Conservation (phyloP, 176 grass and related monocot genomes). For the Musa itinerans region DNA sequence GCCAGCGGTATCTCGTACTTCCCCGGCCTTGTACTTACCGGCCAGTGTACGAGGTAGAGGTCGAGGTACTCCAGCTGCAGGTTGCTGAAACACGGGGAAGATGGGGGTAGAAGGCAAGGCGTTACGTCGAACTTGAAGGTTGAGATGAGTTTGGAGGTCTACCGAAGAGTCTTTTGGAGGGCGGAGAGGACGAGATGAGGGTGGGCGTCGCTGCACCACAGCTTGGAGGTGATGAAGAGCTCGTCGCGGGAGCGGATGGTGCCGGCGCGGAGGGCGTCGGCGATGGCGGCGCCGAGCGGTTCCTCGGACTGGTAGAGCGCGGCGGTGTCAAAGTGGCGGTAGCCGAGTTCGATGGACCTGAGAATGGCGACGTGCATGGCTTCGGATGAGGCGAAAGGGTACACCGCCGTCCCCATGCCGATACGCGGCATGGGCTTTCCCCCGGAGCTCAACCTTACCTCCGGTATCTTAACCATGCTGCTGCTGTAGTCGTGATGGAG, state of each 20-base stretch:
- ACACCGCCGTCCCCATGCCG: constrained; percentile 51
- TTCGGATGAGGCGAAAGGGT: constrained; percentile 25
- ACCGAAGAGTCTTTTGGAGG: constrained; percentile 37
- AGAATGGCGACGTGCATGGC: constrained; percentile 29
- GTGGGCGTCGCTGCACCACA: constrained; percentile 52
- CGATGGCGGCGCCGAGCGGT: constrained; percentile 42
- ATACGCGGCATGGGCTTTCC: constrained; percentile 30
- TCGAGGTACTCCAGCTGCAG: constrained; percentile 54
- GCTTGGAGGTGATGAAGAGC: constrained; percentile 73
- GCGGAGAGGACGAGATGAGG: constrained; percentile 40
- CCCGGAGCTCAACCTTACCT: background rate
- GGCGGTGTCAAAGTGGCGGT: constrained; percentile 61
- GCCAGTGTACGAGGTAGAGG: constrained; percentile 52
- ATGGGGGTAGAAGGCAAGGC: too few species aligned
- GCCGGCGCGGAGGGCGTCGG: constrained; percentile 37
- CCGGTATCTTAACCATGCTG: background rate
- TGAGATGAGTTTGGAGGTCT: too few species aligned
- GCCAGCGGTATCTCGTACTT: constrained; percentile 27
- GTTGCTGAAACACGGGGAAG: constrained; percentile 13
- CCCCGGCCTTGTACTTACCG: constrained; percentile 31
- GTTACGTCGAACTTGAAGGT: background rate
- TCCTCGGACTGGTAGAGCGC: constrained; percentile 46
- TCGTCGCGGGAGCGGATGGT: constrained; percentile 35
- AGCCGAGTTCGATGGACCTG: constrained; percentile 41
- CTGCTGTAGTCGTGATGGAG: too few species aligned